Percentiles rank a stretch among this genome's conserved stretches.
Conservation (phyloP, 139 green algal genomes). For the Micractinium conductrix region DNA sequence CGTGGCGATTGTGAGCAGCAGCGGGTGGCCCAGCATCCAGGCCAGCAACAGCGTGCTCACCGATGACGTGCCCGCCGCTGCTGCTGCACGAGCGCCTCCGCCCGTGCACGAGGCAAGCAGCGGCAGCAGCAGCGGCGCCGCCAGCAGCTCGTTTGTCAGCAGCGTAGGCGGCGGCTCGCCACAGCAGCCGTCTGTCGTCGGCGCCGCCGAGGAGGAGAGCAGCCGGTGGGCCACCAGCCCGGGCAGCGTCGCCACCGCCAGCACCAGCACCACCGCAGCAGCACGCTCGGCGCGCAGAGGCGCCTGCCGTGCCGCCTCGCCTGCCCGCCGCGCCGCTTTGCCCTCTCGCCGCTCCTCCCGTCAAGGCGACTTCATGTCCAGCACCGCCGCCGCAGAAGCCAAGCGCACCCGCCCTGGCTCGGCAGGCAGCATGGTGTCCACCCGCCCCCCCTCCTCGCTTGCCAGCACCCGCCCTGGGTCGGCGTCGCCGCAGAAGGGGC, state of each 20-base stretch:
- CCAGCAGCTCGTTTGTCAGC: neutral
- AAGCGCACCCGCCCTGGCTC: neutral
- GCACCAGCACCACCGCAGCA: neutral
- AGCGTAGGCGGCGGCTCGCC: neutral
- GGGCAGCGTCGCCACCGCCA: neutral
- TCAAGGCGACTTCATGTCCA: neutral
- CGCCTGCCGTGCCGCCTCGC: neutral
- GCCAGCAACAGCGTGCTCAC: neutral
- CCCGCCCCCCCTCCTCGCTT: neutral
- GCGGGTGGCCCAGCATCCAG: neutral
- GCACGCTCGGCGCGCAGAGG: no score
- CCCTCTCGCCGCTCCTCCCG: neutral
- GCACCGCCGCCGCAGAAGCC: neutral
- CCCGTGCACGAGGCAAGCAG: neutral
- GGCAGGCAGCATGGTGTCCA: neutral
- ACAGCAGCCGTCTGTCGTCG: neutral
- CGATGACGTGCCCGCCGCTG: neutral
- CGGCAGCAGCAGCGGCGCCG: neutral
- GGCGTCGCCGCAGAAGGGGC: conserved; percentile 2
- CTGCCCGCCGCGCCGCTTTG: neutral
- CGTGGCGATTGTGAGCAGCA: neutral
- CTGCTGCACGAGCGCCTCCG: neutral
- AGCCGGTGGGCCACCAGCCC: neutral
- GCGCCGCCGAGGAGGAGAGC: neutral
- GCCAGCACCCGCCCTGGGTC: conserved; percentile 14